Base-by-base conservation (phyloP, 1,284 basidiomycete species). In the Trichosporon sp. region DNA sequence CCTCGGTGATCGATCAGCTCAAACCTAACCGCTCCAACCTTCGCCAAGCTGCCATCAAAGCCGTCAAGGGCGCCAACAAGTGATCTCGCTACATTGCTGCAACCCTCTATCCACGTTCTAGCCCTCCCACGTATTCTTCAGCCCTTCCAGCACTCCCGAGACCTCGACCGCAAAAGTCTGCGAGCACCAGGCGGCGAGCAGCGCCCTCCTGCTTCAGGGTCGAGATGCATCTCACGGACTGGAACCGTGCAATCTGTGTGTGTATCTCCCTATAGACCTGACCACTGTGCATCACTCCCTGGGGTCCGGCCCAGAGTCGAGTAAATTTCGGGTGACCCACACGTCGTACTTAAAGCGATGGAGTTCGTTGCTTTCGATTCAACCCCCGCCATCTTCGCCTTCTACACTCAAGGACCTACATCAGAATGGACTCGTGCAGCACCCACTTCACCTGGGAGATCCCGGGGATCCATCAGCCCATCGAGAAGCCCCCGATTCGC, bases 21-120 rank as follows among this genome's bases (percentile, higher is more conserved):
- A 69, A 66, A 65, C 19, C 68, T 4, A 66, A 69, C 37, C 63
- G 68, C 64, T 26, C 35, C 35, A 65, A 65, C 51, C 12, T 69
- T 16, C 68, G 68, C 26, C 51, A 26, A 11, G 8, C 21, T 8
- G 51, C n/a, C 3, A 26, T 54, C 51, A 19, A 54, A 8, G 51
- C 51, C 21, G n/a, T 54, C 51, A 54, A 54, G 51, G 51, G 51
- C 8, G 51, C 51, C 51, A 54, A 12, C 10, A 11, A 16, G 16
- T 54, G n/a, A 6, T 11, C 16, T 26, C 43, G 4, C 2, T n/a
- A 16, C 16, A 7, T n/a, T 7, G 16, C 3, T 46, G 43, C 16
- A n/a, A 3, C 14, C 14, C 16, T n/a, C 16, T n/a, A 11, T 11
- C 1, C 43, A 14, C 1, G 16, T n/a, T 11, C 43, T 4, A 46